Evolutionary conservation across 352 stramenopile species (phyloP).

Genomic region (Globisporangium polare): DNA sequence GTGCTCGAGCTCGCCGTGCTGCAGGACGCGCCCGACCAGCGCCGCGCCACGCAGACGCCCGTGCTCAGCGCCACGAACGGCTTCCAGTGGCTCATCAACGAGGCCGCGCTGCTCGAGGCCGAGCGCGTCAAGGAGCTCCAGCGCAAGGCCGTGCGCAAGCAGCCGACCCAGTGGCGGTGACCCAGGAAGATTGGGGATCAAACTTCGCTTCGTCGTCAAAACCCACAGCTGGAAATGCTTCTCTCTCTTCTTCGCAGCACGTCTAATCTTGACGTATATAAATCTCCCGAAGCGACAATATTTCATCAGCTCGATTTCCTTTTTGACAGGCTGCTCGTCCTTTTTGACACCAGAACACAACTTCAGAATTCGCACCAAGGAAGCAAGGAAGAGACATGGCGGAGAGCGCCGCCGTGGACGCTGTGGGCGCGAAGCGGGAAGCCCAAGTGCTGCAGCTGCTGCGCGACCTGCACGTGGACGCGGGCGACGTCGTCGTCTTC

Average conservation of each 20-base stretch:
- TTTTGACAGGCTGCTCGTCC: too few species aligned
- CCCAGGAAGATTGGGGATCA: too few species aligned
- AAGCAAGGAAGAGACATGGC: not conserved
- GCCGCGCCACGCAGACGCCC: constrained; percentile 31
- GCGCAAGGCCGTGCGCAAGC: constrained; percentile 44
- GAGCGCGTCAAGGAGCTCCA: constrained; percentile 39
- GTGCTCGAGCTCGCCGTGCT: constrained; percentile 63
- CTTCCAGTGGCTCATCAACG: constrained; percentile 73
- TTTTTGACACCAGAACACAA: not conserved
- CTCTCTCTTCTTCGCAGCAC: too few species aligned
- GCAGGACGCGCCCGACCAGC: constrained; percentile 41
- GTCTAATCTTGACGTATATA: too few species aligned
- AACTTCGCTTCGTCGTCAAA: too few species aligned
- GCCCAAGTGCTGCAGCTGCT: constrained; percentile 44
- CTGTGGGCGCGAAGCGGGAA: not conserved
- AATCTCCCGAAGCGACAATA: too few species aligned
- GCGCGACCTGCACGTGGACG: constrained; percentile 52
- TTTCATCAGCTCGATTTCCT: too few species aligned
- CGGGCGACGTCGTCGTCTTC: constrained; percentile 79
- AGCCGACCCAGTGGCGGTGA: constrained; percentile 35
- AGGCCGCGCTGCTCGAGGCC: constrained; percentile 49
- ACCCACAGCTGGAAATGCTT: too few species aligned
- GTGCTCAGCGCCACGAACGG: constrained; percentile 54
- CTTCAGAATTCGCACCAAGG: not conserved
- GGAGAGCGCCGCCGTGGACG: not conserved